Evolutionary conservation across 352 stramenopile species (phyloP).

Genomic region (Peronosclerospora sorghi): DNA sequence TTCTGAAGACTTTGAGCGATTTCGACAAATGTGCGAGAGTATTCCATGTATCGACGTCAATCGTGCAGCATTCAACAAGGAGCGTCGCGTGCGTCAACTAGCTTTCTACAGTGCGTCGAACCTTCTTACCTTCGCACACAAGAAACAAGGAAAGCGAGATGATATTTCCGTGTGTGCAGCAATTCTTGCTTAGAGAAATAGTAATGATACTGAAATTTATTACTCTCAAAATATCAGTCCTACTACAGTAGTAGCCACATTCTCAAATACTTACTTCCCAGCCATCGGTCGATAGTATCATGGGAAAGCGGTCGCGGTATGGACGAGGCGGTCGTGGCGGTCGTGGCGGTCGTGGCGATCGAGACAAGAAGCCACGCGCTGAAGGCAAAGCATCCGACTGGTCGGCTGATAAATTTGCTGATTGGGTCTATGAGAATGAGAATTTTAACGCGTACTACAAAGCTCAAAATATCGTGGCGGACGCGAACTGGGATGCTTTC

Average conservation of each 20-base stretch:
- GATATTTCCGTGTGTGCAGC: constrained; percentile 80
- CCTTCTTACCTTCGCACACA: constrained; percentile 80
- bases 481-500: constrained; percentile 85
- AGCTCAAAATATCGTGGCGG: constrained; percentile 70
- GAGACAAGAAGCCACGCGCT: constrained; percentile 41
- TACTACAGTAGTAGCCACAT: too few species aligned
- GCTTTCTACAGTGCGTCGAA: constrained; percentile 85
- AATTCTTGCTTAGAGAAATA: constrained; percentile 47
- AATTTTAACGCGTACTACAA: constrained; percentile 83
- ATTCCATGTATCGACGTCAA: constrained; percentile 60
- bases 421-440: constrained; percentile 84
- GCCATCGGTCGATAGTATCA: too few species aligned
- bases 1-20: constrained; percentile 54
- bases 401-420: constrained; percentile 56
- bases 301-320: constrained; percentile 40
- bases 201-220: constrained; percentile 8
- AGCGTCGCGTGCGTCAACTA: constrained; percentile 75
- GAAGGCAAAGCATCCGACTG: constrained; percentile 23
- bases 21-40: constrained; percentile 54
- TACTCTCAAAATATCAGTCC: constrained; percentile 10
- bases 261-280: too few species aligned
- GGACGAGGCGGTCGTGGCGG: constrained; percentile 20
- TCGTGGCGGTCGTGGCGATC: constrained; percentile 15
- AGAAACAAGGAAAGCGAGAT: constrained; percentile 81
- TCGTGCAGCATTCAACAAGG: constrained; percentile 58